Conservation (phyloP, 495 filamentous ascomycete genomes). For the Chaetomium tenue region DNA sequence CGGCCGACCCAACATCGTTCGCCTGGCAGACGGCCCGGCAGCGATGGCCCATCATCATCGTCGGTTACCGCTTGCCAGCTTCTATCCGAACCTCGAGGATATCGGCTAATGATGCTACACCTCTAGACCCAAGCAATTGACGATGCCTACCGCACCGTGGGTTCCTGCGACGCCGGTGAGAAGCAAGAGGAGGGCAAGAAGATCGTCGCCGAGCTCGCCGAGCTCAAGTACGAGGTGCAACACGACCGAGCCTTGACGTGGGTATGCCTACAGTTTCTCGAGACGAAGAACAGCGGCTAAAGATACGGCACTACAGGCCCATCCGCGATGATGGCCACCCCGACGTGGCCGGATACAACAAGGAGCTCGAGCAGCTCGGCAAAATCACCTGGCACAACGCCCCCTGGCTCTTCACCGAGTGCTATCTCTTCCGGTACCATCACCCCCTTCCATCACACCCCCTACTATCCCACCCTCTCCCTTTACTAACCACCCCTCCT, state of each 20-base stretch:
- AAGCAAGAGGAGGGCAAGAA: slow-evolving; percentile 77
- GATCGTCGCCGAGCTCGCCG: slow-evolving; percentile 75
- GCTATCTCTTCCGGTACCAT: slow-evolving; percentile 81
- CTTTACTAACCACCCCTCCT: slow-evolving; percentile 13
- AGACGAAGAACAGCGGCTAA: neutral
- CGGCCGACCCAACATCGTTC: slow-evolving; percentile 81
- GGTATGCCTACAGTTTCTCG: slow-evolving; percentile 29
- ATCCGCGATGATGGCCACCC: slow-evolving; percentile 74
- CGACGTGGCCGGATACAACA: slow-evolving; percentile 81
- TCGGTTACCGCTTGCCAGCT: slow-evolving; percentile 40
- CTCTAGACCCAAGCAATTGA: slow-evolving; percentile 91
- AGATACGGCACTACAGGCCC: slow-evolving; percentile 52
- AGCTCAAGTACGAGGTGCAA: slow-evolving; percentile 92
- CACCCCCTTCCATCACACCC: neutral
- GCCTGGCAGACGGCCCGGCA: slow-evolving; percentile 77
- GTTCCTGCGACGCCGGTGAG: slow-evolving; percentile 56
- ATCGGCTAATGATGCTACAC: neutral
- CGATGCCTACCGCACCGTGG: slow-evolving; percentile 78
- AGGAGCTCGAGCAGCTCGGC: slow-evolving; percentile 74
- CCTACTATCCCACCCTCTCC: no score
- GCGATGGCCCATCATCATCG: slow-evolving; percentile 91
- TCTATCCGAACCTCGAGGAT: neutral
- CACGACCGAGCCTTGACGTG: slow-evolving; percentile 83
- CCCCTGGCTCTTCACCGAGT: slow-evolving; percentile 88
- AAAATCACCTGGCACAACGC: slow-evolving; percentile 76